phyloP scores from a whole-genome alignment of 768 basidiomycete genomes.

The Rubroboletus satanas region DNA sequence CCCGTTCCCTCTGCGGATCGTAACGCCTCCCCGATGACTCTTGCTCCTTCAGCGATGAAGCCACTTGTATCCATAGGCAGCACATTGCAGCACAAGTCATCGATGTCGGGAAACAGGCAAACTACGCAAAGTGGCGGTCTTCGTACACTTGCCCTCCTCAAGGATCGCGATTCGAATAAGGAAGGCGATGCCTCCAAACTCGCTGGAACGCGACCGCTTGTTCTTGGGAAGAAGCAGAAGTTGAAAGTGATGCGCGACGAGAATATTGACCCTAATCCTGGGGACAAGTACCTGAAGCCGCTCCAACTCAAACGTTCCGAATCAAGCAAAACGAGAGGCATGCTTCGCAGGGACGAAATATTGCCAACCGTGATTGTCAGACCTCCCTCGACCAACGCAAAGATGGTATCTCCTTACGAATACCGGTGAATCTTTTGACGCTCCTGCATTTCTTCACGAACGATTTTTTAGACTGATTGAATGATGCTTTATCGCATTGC shows the following conservation, averaged over 20 bases:
- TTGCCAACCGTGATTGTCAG: conserved; percentile 60
- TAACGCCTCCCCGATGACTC: conserved; percentile 23
- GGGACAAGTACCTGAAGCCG: conserved; percentile 52
- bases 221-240: conserved; percentile 51
- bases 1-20: neutral
- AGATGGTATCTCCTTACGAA: conserved; percentile 41
- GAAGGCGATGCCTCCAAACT: conserved; percentile 18
- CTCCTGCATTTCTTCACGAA: neutral
- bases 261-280: conserved; percentile 32
- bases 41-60: conserved; percentile 47
- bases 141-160: conserved; percentile 59
- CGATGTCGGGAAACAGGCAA: neutral
- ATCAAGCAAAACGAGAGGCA: conserved; percentile 57
- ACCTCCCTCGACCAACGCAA: conserved; percentile 52
- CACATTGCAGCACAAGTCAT: conserved; percentile 43
- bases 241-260: conserved; percentile 32
- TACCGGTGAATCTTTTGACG: conserved; percentile 32
- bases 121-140: conserved; percentile 45
- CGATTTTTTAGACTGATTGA: conserved; percentile 1
- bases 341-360: conserved; percentile 51
- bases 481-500: neutral
- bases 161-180: conserved; percentile 49
- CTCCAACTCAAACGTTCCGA: conserved; percentile 59
- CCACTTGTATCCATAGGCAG: conserved; percentile 52
- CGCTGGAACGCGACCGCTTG: conserved; percentile 50